phyloP scores from a whole-genome alignment of 176 grass and related monocot species.

The Canna indica region DNA sequence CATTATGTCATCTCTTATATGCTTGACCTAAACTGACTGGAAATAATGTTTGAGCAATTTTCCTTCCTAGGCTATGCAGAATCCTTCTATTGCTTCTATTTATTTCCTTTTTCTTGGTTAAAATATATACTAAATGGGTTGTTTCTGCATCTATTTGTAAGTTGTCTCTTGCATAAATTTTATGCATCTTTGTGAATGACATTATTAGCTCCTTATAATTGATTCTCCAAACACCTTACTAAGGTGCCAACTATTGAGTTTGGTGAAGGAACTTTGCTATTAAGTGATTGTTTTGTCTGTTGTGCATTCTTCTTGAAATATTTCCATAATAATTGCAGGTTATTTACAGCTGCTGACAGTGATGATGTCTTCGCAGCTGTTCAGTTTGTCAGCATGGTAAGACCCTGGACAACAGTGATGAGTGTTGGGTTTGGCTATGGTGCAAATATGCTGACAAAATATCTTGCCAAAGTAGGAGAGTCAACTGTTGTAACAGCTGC shows the following conservation, averaged over 20 bases:
- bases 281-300: conserved; percentile 4
- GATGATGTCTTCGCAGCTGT: conserved; percentile 69
- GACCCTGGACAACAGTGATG: conserved; percentile 84
- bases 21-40: background rate
- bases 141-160: background rate
- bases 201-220: background rate
- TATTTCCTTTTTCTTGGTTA: background rate
- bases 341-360: conserved; percentile 99
- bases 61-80: background rate
- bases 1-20: background rate
- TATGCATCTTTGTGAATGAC: background rate
- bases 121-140: background rate
- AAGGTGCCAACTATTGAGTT: background rate
- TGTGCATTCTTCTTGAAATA: conserved; percentile 8
- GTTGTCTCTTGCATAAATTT: background rate
- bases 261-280: conserved; percentile 13
- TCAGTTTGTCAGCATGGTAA: conserved; percentile 48
- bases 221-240: background rate
- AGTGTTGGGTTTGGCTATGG: conserved; percentile 76
- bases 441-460: conserved; percentile 89
- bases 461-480: conserved; percentile 84
- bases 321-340: conserved; percentile 61
- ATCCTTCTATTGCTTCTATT: too few relatives aligned
- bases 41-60: background rate
- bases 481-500: conserved; percentile 80